phyloP scores from a whole-genome alignment of 106 monocot species.

The Narthecium ossifragum region DNA sequence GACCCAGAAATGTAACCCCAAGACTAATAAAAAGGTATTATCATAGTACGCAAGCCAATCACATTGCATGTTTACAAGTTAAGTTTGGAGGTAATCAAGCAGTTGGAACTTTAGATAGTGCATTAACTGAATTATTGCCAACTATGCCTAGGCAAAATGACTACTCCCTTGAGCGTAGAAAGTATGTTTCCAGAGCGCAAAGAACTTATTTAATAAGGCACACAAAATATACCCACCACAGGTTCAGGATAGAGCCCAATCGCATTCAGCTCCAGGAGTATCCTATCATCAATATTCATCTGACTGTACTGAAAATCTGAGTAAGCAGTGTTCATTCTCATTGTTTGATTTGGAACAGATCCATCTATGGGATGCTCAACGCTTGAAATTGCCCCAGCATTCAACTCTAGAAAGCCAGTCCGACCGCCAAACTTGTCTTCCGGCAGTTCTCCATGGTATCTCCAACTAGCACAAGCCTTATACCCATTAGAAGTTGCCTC shows the following conservation, averaged over 20 bases:
- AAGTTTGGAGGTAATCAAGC: too few relatives aligned
- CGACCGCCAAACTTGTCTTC: conserved; percentile 16
- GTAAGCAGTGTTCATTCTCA: conserved; percentile 1
- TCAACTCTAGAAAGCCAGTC: conserved; percentile 1
- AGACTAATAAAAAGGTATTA: too few relatives aligned
- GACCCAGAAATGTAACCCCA: too few relatives aligned
- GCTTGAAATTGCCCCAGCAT: neutral
- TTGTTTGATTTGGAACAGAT: conserved; percentile 1
- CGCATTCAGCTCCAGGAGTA: conserved; percentile 62
- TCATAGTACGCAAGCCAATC: too few relatives aligned
- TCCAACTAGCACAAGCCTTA: conserved; percentile 21
- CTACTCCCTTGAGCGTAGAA: neutral
- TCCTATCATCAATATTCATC: conserved; percentile 45
- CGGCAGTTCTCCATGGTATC: conserved; percentile 19
- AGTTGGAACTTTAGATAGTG: too few relatives aligned
- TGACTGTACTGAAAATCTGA: conserved; percentile 40
- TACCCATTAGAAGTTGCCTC: conserved; percentile 22
- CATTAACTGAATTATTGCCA: too few relatives aligned
- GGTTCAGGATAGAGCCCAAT: conserved; percentile 56
- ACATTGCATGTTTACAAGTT: too few relatives aligned
- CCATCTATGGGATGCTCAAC: conserved; percentile 12
- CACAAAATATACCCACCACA: conserved; percentile 22
- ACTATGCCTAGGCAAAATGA: too few relatives aligned
- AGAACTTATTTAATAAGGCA: neutral
- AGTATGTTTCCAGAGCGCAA: neutral